Base-by-base conservation (phyloP, 2,329 filamentous ascomycete species). In the Sporothrix sp. region DNA sequence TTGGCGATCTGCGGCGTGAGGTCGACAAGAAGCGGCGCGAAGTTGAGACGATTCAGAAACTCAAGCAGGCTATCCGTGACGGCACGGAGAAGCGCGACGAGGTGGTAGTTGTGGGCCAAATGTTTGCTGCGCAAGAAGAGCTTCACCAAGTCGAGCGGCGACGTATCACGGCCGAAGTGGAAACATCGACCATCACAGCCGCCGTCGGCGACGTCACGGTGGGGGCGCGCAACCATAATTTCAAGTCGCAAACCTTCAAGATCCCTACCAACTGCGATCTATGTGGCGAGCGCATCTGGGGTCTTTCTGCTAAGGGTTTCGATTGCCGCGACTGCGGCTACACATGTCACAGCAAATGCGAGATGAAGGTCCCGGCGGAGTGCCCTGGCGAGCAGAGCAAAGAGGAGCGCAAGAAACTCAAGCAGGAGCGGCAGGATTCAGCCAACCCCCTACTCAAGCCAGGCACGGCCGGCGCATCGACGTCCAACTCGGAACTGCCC, bases 241-340 rank as follows among this genome's bases (percentile, higher is more conserved):
- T 98, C 76, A 95, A 95, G 68, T 82, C 87, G n/a, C 89, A 97
- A 63, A 97, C 93, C 0, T 98, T 97, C 75, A 97, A 97, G 66
- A 95, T 98, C 54, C 94, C 94, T 0, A 98, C 93, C 4, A 97
- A 97, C 65, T 98, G 93, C 69, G 93, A 98, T 66, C 76, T 96
- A 11, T 98, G 93, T 60, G 90, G 90, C 16, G 93, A 98, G 63
- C 81, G 93, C 25, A 95, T 98, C 64, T 98, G 93, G 93, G 93
- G 93, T 1, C 68, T 98, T 36, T 95, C 88, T 27, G 91, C 93
- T 33, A 98, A 98, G 68, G 93, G 93, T 0, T 94, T 95, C 63
- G 90, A 95, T 64, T 98, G 93, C 63, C 81, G 85, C 59, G 91
- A 97, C 65, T 98, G 93, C 62, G 93, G 94, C 30, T 98, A 96